These are phyloP conservation scores for Echria macrotheca DNA, from an alignment of 495 filamentous ascomycete species.

Conservation along the genomic window DNA sequence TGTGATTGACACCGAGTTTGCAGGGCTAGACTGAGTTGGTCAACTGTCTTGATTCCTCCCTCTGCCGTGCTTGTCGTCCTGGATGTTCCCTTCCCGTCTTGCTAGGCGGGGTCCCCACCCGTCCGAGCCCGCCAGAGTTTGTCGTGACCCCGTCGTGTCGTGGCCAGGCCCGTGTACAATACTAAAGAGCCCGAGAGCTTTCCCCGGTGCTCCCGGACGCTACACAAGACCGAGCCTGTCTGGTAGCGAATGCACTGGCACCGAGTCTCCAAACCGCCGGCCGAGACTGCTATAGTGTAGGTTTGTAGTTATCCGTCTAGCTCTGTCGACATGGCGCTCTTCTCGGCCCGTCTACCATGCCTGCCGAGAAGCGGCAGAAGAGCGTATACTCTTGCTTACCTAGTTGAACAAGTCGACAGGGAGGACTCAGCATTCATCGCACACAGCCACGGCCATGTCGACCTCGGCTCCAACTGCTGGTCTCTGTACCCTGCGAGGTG, in stretches of 20 bases:
- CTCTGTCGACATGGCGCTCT: neutral
- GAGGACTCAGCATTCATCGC: neutral
- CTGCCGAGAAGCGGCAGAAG: neutral
- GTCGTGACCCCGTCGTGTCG: neutral
- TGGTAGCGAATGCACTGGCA: conserved; percentile 1
- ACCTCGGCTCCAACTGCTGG: too few species aligned
- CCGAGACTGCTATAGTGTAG: too few species aligned
- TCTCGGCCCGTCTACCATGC: neutral
- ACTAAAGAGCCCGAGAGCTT: too few species aligned
- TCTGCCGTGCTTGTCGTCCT: too few species aligned
- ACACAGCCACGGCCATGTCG: neutral
- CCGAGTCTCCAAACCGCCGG: neutral
- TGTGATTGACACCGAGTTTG: too few species aligned
- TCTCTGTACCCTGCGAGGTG: too few species aligned
- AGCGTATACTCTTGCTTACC: neutral
- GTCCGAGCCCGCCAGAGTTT: neutral
- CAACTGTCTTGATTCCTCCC: too few species aligned
- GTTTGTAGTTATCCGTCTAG: neutral
- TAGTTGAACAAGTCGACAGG: neutral
- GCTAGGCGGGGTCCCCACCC: neutral
- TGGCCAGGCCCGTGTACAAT: neutral
- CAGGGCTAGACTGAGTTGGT: too few species aligned
- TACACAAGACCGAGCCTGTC: neutral
- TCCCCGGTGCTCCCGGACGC: neutral
- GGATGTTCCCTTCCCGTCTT: neutral